Base-by-base conservation (phyloP, 78 protist species). In the Dictyostelium purpureum region DNA sequence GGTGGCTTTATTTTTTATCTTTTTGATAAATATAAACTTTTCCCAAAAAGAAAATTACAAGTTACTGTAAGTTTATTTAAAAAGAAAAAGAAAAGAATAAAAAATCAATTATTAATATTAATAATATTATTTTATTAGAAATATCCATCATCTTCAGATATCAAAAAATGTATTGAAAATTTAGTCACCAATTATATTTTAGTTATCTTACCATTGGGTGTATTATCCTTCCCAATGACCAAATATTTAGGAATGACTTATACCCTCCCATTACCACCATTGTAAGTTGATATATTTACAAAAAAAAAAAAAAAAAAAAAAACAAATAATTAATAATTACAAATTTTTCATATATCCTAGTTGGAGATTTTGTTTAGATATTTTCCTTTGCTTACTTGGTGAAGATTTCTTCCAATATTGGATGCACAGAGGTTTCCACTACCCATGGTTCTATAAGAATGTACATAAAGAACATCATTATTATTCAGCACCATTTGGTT, bases 341-440 rank as follows among this genome's bases (percentile, higher is more conserved):
- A 43, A 47, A 14, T 47, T 56, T 79, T 31, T 47, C 33, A 14
- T 57, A 79, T 57, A 33, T 59, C 18, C 21, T 52, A 71, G 74
- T 5, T 83, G 81, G 80, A 75, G 73, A 79, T 79, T 66, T 33
- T 65, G 61, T 33, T 79, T 79, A 2, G 88, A 79, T 33, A 61
- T 83, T 6, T 74, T 83, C 4, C 40, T 74, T 4, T 83, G 90
- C 47, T 69, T 83, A 31, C 12, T 83, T 26, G 90, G 80, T 18
- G 90, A 83, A 67, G 90, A 83, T 21, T 83, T 83, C 42, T 83
- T 75, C 74, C 81, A 75, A 16, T 83, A 83, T 61, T 83, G 90
- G 90, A 61, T 83, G 74, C 90, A 83, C 59, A 74, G 90, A 61
- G 59, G 65, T 76, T 83, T 83, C 80, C 90, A 83, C 19, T 61